A percentile compares a stretch with the other conserved stretches of the same genome.
Conservation (phyloP, 345 rosid genomes). For the Eucalyptus virginea region DNA sequence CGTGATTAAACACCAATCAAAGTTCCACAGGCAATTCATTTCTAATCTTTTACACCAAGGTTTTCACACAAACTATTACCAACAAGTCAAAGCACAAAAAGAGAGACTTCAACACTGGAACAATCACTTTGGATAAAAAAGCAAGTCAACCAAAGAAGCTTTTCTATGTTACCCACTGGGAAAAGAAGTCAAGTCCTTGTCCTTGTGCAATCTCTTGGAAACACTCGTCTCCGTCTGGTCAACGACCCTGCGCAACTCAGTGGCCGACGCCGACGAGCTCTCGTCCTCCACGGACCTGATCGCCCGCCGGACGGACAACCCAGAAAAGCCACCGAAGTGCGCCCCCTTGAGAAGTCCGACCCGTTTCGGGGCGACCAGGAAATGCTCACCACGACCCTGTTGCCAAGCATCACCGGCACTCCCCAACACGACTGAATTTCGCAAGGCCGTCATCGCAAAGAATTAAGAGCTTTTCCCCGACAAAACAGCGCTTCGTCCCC, state of each 20-base stretch:
- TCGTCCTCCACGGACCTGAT: conserved; percentile 7
- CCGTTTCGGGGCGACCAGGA: background rate
- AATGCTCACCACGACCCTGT: background rate
- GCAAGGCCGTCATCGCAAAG: conserved; percentile 7
- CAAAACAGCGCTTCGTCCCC: background rate
- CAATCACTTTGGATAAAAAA: background rate
- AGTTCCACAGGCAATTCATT: background rate
- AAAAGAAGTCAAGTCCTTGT: conserved; percentile 23
- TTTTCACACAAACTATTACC: background rate
- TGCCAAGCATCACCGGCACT: background rate
- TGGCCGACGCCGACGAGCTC: background rate
- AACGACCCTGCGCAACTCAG: background rate
- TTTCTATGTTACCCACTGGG: conserved; percentile 21
- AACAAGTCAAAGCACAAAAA: background rate
- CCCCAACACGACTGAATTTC: background rate
- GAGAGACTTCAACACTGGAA: background rate
- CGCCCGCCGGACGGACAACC: background rate
- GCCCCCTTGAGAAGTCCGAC: background rate
- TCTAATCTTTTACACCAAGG: background rate
- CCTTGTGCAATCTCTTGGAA: conserved; percentile 13
- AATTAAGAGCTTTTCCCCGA: background rate
- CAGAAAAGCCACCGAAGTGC: conserved; percentile 1
- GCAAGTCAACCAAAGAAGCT: background rate
- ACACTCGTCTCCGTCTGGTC: conserved; percentile 1
- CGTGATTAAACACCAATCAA: background rate